Percentiles rank a stretch among this genome's conserved stretches.
phyloP scores from a whole-genome alignment of 352 stramenopile genomes.

The Pythium aristosporum region DNA sequence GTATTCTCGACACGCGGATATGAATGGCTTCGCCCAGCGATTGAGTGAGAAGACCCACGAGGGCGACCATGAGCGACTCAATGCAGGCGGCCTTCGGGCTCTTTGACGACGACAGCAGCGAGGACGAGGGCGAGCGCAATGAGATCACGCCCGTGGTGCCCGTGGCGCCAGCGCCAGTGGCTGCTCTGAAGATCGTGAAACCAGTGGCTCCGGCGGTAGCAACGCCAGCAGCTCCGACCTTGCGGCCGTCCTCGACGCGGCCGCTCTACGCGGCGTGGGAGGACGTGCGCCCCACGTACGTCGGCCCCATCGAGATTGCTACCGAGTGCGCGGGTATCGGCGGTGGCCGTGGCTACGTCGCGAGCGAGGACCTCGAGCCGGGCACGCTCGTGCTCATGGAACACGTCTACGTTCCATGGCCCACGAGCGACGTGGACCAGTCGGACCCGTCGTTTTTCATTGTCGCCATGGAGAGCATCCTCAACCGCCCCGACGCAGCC shows the following conservation, averaged over 20 bases:
- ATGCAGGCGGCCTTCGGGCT: constrained; percentile 75
- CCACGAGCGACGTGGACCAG: constrained; percentile 71
- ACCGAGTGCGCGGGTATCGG: constrained; percentile 58
- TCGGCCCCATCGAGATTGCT: constrained; percentile 77
- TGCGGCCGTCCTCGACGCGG: constrained; percentile 20
- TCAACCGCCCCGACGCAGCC: constrained; percentile 63
- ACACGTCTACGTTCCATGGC: constrained; percentile 89
- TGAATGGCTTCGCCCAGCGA: constrained; percentile 12
- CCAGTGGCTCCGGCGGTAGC: constrained; percentile 3
- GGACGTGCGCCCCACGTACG: constrained; percentile 73
- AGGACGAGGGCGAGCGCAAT: constrained; percentile 34
- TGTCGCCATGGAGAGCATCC: constrained; percentile 84
- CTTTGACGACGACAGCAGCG: constrained; percentile 83
- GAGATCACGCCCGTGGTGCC: constrained; percentile 1
- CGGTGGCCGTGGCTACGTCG: constrained; percentile 89
- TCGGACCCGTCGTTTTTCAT: constrained; percentile 82
- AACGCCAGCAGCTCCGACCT: constrained; percentile 11
- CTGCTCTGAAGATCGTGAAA: constrained; percentile 18
- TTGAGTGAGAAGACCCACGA: neutral
- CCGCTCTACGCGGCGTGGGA: constrained; percentile 70
- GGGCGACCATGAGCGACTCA: constrained; percentile 37
- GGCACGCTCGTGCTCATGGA: constrained; percentile 91
- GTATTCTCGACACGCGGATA: constrained; percentile 14
- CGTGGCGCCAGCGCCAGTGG: neutral
- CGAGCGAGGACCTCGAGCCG: constrained; percentile 65